Evolutionary conservation across 441 rosid genomes (phyloP).

Genomic region (Metrosideros polymorpha): DNA sequence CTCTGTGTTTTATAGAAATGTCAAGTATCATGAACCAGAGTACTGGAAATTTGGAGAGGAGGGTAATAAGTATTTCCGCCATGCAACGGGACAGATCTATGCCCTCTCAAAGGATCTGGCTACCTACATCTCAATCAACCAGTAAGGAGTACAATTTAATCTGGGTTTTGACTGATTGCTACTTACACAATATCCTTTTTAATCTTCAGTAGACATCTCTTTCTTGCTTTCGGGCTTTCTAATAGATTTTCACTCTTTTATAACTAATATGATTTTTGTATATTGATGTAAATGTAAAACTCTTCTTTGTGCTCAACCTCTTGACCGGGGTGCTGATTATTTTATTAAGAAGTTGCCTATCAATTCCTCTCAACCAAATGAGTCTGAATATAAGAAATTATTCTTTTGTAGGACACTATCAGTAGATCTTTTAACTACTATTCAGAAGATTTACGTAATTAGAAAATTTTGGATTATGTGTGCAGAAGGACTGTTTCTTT

Average conservation of each 20-base stretch:
- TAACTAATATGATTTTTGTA: background rate
- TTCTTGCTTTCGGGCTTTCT: background rate
- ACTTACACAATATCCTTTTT: background rate
- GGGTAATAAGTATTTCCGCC: slow-evolving; percentile 89
- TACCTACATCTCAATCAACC: slow-evolving; percentile 66
- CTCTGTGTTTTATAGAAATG: slow-evolving; percentile 33
- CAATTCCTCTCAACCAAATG: background rate
- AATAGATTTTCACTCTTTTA: background rate
- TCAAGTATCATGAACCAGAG: slow-evolving; percentile 94
- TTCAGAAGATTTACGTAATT: background rate
- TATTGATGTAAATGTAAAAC: background rate
- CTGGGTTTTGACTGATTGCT: background rate
- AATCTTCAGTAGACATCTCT: background rate
- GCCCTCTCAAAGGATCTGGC: slow-evolving; percentile 93
- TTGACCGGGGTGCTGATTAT: background rate
- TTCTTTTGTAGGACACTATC: background rate
- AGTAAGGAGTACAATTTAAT: slow-evolving; percentile 28
- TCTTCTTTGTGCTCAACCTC: background rate
- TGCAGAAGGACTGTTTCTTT: background rate
- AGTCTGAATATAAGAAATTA: background rate
- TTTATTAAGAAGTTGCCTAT: background rate
- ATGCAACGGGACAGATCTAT: slow-evolving; percentile 96
- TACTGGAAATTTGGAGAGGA: slow-evolving; percentile 96
- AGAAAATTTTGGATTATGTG: background rate
- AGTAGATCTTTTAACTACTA: background rate